These are phyloP conservation scores for Colletotrichum tofieldiae DNA, from an alignment of 2,329 filamentous ascomycete species.

Conservation along the genomic window DNA sequence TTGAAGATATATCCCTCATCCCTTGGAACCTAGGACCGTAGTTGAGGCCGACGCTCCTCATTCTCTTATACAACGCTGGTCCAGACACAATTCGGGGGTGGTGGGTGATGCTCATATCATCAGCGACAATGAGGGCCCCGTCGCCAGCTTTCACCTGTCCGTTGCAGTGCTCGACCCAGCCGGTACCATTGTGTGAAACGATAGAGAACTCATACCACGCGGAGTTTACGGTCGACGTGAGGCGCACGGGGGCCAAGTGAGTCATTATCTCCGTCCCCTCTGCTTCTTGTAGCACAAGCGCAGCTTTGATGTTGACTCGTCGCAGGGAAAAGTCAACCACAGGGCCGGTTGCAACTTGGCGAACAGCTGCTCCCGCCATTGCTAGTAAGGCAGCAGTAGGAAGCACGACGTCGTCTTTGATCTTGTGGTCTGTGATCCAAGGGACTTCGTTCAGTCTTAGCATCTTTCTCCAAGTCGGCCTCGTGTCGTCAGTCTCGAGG, in stretches of 20 bases:
- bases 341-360: slow-evolving; percentile 39
- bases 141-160: slow-evolving; percentile 4
- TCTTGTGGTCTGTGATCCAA: slow-evolving; percentile 59
- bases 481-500: neutral
- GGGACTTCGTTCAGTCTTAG: slow-evolving; percentile 45
- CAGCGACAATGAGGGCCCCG: neutral
- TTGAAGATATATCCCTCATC: neutral
- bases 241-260: slow-evolving; percentile 58
- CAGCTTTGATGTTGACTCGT: slow-evolving; percentile 61
- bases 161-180: slow-evolving; percentile 1
- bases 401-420: slow-evolving; percentile 59
- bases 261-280: slow-evolving; percentile 65
- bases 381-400: slow-evolving; percentile 42
- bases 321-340: slow-evolving; percentile 63
- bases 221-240: slow-evolving; percentile 55
- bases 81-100: neutral
- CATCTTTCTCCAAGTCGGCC: neutral
- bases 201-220: slow-evolving; percentile 71
- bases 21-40: slow-evolving; percentile 1
- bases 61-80: neutral
- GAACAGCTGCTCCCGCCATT: slow-evolving; percentile 27
- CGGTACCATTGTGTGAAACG: slow-evolving; percentile 61
- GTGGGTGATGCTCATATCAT: neutral
- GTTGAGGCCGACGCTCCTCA: neutral
- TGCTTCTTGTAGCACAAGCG: slow-evolving; percentile 61